Conservation (phyloP, 148 eudicot genomes). For the Hydrangea macrophylla region DNA sequence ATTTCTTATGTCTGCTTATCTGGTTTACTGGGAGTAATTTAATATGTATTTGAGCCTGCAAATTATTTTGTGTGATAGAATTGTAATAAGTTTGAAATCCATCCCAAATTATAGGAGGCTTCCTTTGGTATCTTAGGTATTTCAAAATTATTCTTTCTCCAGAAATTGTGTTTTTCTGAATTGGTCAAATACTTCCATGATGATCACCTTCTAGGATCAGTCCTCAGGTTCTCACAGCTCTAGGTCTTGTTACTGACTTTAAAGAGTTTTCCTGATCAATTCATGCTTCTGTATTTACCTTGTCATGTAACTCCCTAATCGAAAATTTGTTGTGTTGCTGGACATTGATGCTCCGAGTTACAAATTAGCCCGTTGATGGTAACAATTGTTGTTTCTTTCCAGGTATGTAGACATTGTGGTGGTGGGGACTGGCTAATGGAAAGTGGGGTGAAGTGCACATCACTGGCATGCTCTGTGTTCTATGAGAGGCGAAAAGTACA, state of each 20-base stretch:
- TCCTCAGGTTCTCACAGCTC: not conserved
- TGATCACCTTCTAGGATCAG: not conserved
- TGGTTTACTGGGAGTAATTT: not conserved
- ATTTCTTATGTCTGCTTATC: not conserved
- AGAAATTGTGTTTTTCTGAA: too few relatives aligned
- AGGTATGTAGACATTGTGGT: constrained; percentile 96
- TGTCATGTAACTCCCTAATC: not conserved
- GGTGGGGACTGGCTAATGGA: constrained; percentile 89
- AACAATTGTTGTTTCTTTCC: constrained; percentile 14
- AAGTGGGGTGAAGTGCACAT: constrained; percentile 82
- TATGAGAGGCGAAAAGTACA: constrained; percentile 86
- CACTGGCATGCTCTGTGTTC: constrained; percentile 81
- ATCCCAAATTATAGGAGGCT: not conserved
- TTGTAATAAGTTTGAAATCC: not conserved
- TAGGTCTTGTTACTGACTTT: not conserved
- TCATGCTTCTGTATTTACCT: too few relatives aligned
- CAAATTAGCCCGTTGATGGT: not conserved
- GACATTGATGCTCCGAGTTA: not conserved
- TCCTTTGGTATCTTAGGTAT: not conserved
- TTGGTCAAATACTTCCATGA: too few relatives aligned
- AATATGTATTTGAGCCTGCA: not conserved
- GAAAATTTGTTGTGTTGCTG: not conserved
- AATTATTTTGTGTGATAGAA: not conserved
- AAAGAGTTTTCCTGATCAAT: too few relatives aligned
- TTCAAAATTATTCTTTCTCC: not conserved